A percentile compares a stretch with the other conserved stretches of the same genome.
phyloP scores from a whole-genome alignment of 805 yeast genomes.

The Yamadazyma nakazawae region DNA sequence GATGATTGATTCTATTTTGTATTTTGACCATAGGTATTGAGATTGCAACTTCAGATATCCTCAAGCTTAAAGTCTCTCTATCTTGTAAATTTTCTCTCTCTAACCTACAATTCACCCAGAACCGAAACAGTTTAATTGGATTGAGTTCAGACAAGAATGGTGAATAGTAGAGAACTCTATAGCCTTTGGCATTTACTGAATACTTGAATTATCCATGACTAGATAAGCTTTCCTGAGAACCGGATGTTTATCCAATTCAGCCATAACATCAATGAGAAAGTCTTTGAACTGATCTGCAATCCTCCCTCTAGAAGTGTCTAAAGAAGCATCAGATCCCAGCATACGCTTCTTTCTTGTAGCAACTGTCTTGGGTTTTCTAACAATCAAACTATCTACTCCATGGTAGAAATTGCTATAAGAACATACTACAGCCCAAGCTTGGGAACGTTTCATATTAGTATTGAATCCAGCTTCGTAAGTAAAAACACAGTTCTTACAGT shows the following conservation, averaged over 20 bases:
- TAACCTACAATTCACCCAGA: constrained; percentile 5
- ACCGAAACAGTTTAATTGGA: constrained; percentile 17
- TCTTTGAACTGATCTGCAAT: constrained; percentile 13
- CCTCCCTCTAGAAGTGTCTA: constrained; percentile 9
- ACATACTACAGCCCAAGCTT: constrained; percentile 10
- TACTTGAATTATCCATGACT: constrained; percentile 16
- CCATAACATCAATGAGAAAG: constrained; percentile 11
- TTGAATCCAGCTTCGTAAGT: constrained; percentile 17
- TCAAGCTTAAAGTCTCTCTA: constrained; percentile 4
- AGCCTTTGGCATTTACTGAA: constrained; percentile 11
- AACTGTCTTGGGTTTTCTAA: constrained; percentile 10
- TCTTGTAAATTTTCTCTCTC: constrained; percentile 6
- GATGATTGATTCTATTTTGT: constrained; percentile 2
- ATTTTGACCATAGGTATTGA: constrained; percentile 4
- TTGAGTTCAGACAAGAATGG: constrained; percentile 14
- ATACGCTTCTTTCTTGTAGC: constrained; percentile 6
- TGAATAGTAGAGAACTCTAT: constrained; percentile 13
- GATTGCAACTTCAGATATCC: constrained; percentile 9
- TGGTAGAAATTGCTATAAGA: constrained; percentile 11
- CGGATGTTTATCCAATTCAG: constrained; percentile 6
- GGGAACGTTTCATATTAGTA: constrained; percentile 10
- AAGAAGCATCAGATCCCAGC: not conserved
- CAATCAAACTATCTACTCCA: constrained; percentile 8
- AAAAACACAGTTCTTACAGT: constrained; percentile 12
- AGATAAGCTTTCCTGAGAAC: constrained; percentile 7